A percentile compares a stretch with the other conserved stretches of the same genome.
Conservation (phyloP, 139 green algal genomes). For the Coelastrella sp. region DNA sequence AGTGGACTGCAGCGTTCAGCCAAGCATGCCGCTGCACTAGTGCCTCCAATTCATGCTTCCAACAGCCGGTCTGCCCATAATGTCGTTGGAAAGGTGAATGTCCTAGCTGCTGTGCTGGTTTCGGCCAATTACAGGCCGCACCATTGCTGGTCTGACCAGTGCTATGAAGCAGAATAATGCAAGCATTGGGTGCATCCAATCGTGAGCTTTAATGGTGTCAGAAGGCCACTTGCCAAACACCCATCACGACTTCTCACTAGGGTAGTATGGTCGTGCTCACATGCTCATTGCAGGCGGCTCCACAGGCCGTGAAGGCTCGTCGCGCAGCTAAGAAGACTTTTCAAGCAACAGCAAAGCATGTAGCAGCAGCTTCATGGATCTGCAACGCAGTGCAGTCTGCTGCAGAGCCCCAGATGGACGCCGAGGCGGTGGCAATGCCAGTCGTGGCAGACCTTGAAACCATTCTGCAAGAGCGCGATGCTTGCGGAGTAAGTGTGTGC, state of each 20-base stretch:
- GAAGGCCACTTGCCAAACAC: no score
- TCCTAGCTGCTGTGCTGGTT: neutral
- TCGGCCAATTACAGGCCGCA: neutral
- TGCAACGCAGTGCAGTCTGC: conserved; percentile 15
- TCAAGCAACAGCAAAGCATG: neutral
- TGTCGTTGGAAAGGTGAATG: neutral
- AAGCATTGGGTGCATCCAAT: no score
- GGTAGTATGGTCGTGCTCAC: conserved; percentile 33
- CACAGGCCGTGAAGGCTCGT: neutral
- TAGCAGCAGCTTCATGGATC: conserved; percentile 12
- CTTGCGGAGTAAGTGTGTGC: conserved; percentile 89
- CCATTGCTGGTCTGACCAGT: neutral
- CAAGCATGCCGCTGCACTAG: conserved; percentile 28
- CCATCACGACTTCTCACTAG: neutral
- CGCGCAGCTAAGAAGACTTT: neutral
- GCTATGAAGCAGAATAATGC: no score
- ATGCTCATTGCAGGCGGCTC: conserved; percentile 17
- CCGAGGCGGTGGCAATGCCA: neutral
- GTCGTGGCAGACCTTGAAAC: conserved; percentile 85
- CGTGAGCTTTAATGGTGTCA: no score
- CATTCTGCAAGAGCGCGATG: conserved; percentile 94
- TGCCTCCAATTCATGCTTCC: neutral
- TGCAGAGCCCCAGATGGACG: neutral
- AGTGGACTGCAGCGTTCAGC: conserved; percentile 25
- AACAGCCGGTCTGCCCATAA: neutral